Conservation (phyloP, 345 rosid species). For the Populus ilicifolia region DNA sequence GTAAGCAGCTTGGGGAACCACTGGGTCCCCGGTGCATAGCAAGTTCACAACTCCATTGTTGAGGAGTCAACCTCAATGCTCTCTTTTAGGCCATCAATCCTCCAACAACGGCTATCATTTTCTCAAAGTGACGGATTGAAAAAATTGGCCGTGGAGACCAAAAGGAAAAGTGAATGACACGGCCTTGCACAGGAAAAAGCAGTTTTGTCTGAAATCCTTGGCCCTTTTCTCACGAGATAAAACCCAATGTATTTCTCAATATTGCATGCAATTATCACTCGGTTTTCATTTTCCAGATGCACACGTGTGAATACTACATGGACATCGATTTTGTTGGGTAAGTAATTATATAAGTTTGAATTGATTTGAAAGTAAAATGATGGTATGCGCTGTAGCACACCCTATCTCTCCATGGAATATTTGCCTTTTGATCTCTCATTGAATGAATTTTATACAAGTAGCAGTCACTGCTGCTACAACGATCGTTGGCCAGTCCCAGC, state of each 20-base stretch:
- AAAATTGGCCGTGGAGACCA: constrained; percentile 33
- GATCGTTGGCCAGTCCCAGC: not conserved
- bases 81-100: constrained; percentile 35
- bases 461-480: not conserved
- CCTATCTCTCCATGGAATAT: not conserved
- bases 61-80: constrained; percentile 62
- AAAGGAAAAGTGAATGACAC: constrained; percentile 40
- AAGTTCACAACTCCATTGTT: constrained; percentile 36
- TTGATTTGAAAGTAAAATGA: constrained; percentile 19
- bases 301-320: constrained; percentile 56
- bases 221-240: not conserved
- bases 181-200: constrained; percentile 28
- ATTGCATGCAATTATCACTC: constrained; percentile 19
- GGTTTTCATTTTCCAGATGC: constrained; percentile 28
- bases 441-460: not conserved
- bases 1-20: constrained; percentile 49
- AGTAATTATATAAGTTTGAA: not conserved
- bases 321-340: not conserved
- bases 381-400: not conserved
- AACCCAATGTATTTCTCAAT: not conserved
- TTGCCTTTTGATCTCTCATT: not conserved
- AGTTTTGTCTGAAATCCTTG: constrained; percentile 3
- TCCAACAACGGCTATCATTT: constrained; percentile 42
- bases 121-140: constrained; percentile 7
- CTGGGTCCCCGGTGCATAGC: constrained; percentile 49